Percentiles rank a stretch among this genome's conserved stretches.
Conservation (phyloP, 176 grass and related monocot genomes). For the Themeda triandra region DNA sequence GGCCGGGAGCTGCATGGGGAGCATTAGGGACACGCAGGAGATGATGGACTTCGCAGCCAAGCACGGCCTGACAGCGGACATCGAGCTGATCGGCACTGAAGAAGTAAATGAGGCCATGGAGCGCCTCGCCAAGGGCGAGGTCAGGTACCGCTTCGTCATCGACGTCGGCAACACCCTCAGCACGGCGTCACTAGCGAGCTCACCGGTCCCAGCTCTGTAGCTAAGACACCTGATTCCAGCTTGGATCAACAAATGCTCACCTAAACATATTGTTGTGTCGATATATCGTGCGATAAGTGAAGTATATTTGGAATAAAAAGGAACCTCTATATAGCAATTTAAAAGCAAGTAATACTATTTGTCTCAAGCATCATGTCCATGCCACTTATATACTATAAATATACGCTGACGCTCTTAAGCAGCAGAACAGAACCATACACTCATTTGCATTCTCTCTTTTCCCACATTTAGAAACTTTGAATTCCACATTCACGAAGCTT, state of each 20-base stretch:
- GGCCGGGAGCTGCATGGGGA: slow-evolving; percentile 53
- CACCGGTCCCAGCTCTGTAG: slow-evolving; percentile 25
- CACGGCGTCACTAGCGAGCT: neutral
- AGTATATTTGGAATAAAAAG: slow-evolving; percentile 7
- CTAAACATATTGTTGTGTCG: neutral
- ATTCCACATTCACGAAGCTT: neutral
- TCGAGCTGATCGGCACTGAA: slow-evolving; percentile 37
- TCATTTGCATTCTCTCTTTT: neutral
- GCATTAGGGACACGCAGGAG: slow-evolving; percentile 59
- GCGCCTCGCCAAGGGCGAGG: slow-evolving; percentile 50
- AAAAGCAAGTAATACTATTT: neutral
- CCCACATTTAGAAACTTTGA: neutral
- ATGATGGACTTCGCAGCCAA: slow-evolving; percentile 59
- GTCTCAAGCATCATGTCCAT: neutral
- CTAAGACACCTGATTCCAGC: neutral
- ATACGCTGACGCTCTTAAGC: neutral
- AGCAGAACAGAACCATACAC: neutral
- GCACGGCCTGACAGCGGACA: slow-evolving; percentile 31
- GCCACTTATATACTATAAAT: neutral
- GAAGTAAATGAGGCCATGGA: slow-evolving; percentile 46
- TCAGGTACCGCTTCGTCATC: slow-evolving; percentile 75
- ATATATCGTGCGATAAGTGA: neutral
- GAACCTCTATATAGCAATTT: neutral
- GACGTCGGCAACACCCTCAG: slow-evolving; percentile 51
- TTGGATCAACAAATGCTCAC: neutral